phyloP scores from a whole-genome alignment of 2,329 filamentous ascomycete genomes.

The Talaromyces marneffei region DNA sequence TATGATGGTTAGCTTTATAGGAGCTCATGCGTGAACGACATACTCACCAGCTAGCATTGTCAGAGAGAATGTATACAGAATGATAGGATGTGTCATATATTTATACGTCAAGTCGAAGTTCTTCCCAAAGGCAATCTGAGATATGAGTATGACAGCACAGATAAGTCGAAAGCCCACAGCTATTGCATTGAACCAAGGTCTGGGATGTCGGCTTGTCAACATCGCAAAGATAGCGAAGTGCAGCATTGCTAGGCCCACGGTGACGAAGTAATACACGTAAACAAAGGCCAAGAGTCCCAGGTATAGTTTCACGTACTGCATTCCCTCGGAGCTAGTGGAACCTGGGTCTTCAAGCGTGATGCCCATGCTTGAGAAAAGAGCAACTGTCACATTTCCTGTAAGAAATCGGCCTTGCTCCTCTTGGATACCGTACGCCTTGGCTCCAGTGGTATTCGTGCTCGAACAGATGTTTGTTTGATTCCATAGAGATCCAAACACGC shows the following conservation, averaged over 20 bases:
- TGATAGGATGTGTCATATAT: conserved; percentile 38
- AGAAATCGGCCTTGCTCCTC: conserved; percentile 28
- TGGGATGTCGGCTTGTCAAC: conserved; percentile 25
- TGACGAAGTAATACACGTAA: conserved; percentile 37
- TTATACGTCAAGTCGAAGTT: conserved; percentile 31
- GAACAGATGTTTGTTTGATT: conserved; percentile 27
- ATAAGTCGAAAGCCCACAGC: conserved; percentile 25
- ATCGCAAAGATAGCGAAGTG: conserved; percentile 31
- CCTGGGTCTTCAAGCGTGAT: conserved; percentile 29
- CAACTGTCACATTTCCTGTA: conserved; percentile 36
- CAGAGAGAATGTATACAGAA: conserved; percentile 32
- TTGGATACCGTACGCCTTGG: conserved; percentile 20
- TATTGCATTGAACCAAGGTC: conserved; percentile 20
- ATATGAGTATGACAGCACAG: conserved; percentile 25
- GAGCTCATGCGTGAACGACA: neutral
- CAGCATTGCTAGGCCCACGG: conserved; percentile 32
- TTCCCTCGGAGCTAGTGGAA: conserved; percentile 24
- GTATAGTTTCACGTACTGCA: conserved; percentile 32
- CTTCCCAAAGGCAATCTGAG: conserved; percentile 26
- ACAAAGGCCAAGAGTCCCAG: conserved; percentile 35
- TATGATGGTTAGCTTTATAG: conserved; percentile 14
- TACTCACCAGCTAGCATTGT: conserved; percentile 28
- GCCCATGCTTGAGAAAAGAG: conserved; percentile 37
- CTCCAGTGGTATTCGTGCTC: conserved; percentile 11
- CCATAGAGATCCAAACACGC: conserved; percentile 27